These are phyloP conservation scores for Athelia sp. DNA, from an alignment of 1,284 basidiomycete species.

Conservation along the genomic window DNA sequence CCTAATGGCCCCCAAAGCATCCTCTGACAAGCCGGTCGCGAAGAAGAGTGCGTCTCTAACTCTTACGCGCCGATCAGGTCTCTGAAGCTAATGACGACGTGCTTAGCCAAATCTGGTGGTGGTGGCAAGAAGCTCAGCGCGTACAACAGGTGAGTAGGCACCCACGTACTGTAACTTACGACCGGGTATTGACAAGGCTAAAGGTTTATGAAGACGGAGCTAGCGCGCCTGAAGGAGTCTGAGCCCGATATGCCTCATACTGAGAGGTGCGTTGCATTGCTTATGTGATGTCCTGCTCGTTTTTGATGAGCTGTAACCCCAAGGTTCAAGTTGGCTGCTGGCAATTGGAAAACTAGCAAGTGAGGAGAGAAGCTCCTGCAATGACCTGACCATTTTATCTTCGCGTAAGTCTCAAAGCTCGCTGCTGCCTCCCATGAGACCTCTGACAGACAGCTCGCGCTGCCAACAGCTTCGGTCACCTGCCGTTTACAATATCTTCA, in stretches of 20 bases:
- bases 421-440: not conserved
- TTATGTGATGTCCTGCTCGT: conserved; percentile 6
- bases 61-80: not conserved
- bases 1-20: not conserved
- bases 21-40: not conserved
- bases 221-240: conserved; percentile 67
- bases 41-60: conserved; percentile 4
- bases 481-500: too few species aligned
- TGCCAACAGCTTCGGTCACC: not conserved
- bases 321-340: conserved; percentile 72
- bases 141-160: not conserved
- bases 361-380: conserved; percentile 36
- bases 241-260: conserved; percentile 66
- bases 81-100: not conserved
- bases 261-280: conserved; percentile 49
- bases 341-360: conserved; percentile 72
- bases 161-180: too few species aligned
- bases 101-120: conserved; percentile 17
- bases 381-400: not conserved
- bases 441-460: not conserved
- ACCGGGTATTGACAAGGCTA: conserved; percentile 17
- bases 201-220: conserved; percentile 76
- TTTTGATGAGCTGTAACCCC: conserved; percentile 3
- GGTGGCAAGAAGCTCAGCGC: conserved; percentile 33
- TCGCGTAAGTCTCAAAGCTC: not conserved